phyloP scores from a whole-genome alignment of 2,329 filamentous ascomycete genomes.

The Ophiostoma sp. region DNA sequence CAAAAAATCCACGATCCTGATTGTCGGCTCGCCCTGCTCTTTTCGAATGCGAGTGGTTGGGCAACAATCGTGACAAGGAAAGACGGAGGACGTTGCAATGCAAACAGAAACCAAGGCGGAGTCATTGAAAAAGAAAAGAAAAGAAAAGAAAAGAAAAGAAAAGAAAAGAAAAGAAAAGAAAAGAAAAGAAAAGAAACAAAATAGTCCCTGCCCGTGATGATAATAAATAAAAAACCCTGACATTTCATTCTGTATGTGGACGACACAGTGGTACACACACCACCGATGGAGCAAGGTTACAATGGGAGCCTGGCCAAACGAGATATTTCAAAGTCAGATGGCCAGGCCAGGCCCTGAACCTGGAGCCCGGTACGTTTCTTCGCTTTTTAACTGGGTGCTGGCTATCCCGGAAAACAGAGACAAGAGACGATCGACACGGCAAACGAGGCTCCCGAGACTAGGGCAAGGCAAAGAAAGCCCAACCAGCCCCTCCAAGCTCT shows the following conservation, averaged over 20 bases:
- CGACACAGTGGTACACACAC: too few species aligned
- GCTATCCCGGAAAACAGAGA: background rate
- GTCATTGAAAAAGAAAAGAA: background rate
- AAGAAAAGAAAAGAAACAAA: background rate
- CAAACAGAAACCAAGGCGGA: background rate
- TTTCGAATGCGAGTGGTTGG: background rate
- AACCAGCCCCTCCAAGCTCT: background rate
- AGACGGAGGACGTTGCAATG: background rate
- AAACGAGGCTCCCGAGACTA: slow-evolving; percentile 16
- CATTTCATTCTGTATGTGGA: background rate
- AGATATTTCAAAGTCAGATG: background rate
- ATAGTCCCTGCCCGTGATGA: background rate
- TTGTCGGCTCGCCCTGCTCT: background rate
- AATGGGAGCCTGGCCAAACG: background rate
- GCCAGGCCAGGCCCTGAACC: background rate
- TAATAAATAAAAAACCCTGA: background rate
- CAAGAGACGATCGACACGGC: slow-evolving; percentile 15
- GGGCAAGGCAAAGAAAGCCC: background rate
- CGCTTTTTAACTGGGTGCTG: background rate
- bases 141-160: background rate
- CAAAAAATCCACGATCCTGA: background rate
- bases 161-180: too few species aligned
- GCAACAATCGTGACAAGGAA: background rate
- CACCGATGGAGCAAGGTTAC: background rate
- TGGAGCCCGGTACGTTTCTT: background rate